Base-by-base conservation (phyloP, 352 stramenopile species). In the Globisporangium cederbergense region DNA sequence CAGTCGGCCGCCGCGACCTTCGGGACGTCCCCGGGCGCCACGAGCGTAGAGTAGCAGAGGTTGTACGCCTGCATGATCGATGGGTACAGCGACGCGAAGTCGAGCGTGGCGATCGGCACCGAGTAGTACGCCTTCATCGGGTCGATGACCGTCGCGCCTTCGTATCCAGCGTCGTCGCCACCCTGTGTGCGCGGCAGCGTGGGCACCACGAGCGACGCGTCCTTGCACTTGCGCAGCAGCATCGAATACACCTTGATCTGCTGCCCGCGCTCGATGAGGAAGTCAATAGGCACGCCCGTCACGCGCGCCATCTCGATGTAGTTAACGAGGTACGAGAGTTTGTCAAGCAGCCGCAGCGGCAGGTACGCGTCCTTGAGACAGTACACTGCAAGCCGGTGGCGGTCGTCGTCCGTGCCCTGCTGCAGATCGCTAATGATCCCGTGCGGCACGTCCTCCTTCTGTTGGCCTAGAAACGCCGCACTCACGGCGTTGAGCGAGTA, bases 1-100 rank as follows among this genome's bases (percentile, higher is more conserved):
- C 97, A 98, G 25, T 92, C 79, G 16, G 78, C 73, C 3, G 83
- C 62, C 38, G 88, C 47, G 18, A 95, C 50, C 47, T 90, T 90
- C 62, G 69, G 58, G 4, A 89, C 75, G 32, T 96, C 90, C 18
- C 60, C 63, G 20, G 76, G 76, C 16, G 86, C 86, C 6, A 99
- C 83, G 20, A 99, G 85, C n/a, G 98, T 99, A 36, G 97, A 99
- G 81, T 99, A 99, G 78, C 98, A 99, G 9, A 99, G 71, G 73
- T 99, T 99, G 78, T 99, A 98, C 8, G 97, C 97, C 72, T 99
- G 97, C 97, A 99, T 99, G 76, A 99, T 99, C 54, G 96, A 99
- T 51, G 98, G 98, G 73, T 99, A 99, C 66, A 99, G 83, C n/a
- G 97, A 99, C 11, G 98, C 97, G 79, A 99, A 99, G 93, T 99